phyloP scores from a whole-genome alignment of 1,284 basidiomycete species.

The Porodaedalea pini region DNA sequence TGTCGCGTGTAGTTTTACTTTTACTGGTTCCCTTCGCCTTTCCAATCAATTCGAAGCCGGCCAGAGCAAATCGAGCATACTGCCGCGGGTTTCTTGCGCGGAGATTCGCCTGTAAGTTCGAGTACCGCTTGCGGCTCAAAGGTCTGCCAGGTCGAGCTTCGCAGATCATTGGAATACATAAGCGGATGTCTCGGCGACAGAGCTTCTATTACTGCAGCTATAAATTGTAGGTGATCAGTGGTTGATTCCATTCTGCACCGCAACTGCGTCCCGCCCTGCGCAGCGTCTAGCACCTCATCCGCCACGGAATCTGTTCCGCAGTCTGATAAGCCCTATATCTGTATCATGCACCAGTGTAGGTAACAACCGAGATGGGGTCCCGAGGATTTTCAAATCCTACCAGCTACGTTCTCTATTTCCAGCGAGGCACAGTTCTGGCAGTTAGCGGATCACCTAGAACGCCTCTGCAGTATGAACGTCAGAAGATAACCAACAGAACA shows the following conservation, averaged over 20 bases:
- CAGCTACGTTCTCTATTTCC: not conserved
- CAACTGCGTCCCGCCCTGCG: too few species aligned
- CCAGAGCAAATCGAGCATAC: too few species aligned
- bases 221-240: not conserved
- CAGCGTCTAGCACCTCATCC: too few species aligned
- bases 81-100: too few species aligned
- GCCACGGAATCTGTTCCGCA: too few species aligned
- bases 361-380: too few species aligned
- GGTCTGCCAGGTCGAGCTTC: not conserved
- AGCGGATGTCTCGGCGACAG: not conserved
- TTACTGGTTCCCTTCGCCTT: too few species aligned
- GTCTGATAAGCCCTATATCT: too few species aligned
- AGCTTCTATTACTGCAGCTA: constrained; percentile 2
- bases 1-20: too few species aligned
- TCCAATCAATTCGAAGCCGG: too few species aligned
- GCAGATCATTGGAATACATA: not conserved
- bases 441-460: not conserved
- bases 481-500: constrained; percentile 2
- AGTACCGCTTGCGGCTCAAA: not conserved
- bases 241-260: not conserved
- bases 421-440: not conserved
- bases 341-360: too few species aligned
- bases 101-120: not conserved
- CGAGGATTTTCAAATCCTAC: too few species aligned
- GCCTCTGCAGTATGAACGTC: not conserved